Conservation (phyloP, 805 yeast species). For the Kuraishia floccosa region DNA sequence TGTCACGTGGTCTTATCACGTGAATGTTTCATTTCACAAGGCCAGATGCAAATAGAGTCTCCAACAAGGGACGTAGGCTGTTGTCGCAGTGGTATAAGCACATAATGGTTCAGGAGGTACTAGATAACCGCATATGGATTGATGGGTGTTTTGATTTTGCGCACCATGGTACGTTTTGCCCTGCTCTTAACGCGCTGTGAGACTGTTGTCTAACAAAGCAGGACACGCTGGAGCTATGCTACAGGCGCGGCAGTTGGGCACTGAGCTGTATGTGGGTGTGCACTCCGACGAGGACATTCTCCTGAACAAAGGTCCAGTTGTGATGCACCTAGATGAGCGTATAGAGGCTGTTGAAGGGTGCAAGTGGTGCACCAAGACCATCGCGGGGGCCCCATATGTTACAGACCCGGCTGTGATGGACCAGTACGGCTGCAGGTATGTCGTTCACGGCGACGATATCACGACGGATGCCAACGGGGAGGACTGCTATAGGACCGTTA, state of each 20-base stretch:
- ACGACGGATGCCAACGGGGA: slow-evolving; percentile 94
- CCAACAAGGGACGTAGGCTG: slow-evolving; percentile 1
- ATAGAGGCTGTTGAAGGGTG: slow-evolving; percentile 80
- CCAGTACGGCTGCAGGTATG: slow-evolving; percentile 64
- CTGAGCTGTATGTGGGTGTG: slow-evolving; percentile 72
- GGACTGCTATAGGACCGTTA: slow-evolving; percentile 80
- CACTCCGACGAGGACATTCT: slow-evolving; percentile 86
- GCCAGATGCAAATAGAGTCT: too few relatives aligned
- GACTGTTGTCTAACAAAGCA: too few relatives aligned
- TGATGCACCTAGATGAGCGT: slow-evolving; percentile 76
- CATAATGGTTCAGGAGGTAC: not conserved
- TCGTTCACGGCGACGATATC: slow-evolving; percentile 98
- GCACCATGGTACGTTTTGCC: slow-evolving; percentile 71
- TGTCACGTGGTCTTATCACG: too few relatives aligned
- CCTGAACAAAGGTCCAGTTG: slow-evolving; percentile 85
- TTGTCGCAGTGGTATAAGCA: slow-evolving; percentile 1
- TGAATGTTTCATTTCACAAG: too few relatives aligned
- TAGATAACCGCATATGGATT: slow-evolving; percentile 63
- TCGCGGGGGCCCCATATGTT: slow-evolving; percentile 84
- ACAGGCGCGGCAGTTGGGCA: slow-evolving; percentile 82
- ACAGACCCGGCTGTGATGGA: slow-evolving; percentile 80
- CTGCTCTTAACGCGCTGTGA: too few relatives aligned
- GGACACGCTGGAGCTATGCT: slow-evolving; percentile 91
- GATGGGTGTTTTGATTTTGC: slow-evolving; percentile 98
- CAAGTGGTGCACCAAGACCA: slow-evolving; percentile 71